phyloP scores from a whole-genome alignment of 257 asterid species.

The Galeopsis tetrahit region DNA sequence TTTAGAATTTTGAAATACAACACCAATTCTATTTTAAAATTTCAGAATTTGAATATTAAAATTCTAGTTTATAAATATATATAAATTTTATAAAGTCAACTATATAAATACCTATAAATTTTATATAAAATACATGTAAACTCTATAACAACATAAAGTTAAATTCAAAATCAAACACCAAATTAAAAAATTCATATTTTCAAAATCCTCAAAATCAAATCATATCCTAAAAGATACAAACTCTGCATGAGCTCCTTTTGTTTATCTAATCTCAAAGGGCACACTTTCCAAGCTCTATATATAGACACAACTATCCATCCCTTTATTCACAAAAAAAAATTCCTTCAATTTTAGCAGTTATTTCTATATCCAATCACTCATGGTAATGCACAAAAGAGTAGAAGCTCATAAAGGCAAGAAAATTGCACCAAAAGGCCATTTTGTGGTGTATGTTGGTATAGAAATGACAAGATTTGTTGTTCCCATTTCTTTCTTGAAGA shows the following conservation, averaged over 20 bases:
- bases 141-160: no score
- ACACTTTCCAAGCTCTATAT: constrained; percentile 46
- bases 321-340: constrained; percentile 4
- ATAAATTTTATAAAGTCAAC: no score
- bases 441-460: constrained; percentile 75
- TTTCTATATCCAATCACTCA: neutral
- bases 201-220: neutral
- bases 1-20: no score
- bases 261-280: constrained; percentile 32
- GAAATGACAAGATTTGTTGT: constrained; percentile 63
- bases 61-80: no score
- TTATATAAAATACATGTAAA: no score
- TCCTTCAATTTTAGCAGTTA: constrained; percentile 20
- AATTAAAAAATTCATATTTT: no score
- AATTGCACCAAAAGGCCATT: constrained; percentile 71
- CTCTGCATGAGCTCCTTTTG: constrained; percentile 21
- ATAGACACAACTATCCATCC: constrained; percentile 30
- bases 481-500: constrained; percentile 58
- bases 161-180: no score
- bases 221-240: neutral
- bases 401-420: constrained; percentile 32
- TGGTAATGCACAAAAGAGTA: constrained; percentile 43
- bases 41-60: no score
- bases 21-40: no score
- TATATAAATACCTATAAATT: no score